Conservation (phyloP, 768 basidiomycete species). For the Tephrocybe rancida region DNA sequence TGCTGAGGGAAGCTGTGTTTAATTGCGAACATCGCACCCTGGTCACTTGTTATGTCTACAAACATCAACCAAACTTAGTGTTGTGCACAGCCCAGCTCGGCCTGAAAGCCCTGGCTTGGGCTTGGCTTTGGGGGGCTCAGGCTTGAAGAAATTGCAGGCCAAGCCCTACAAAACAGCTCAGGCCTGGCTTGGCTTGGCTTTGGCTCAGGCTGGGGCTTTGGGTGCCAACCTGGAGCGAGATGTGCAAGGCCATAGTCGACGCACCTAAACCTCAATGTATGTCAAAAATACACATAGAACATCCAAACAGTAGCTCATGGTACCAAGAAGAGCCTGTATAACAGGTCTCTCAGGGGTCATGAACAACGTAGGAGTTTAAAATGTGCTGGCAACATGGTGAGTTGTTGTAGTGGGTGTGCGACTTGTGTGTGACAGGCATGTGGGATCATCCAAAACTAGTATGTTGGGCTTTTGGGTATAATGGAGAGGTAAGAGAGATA, state of each 20-base stretch:
- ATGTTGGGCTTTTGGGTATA: background rate
- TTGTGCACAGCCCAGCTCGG: slow-evolving; percentile 2
- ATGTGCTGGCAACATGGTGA: background rate
- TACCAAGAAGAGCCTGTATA: background rate
- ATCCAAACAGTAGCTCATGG: background rate
- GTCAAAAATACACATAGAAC: background rate
- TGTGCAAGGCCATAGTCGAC: too few species aligned
- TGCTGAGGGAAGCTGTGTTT: too few species aligned
- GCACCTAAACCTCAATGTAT: too few species aligned
- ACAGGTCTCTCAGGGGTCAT: background rate
- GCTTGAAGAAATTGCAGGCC: background rate
- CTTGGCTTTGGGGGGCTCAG: background rate
- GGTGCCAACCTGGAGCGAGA: too few species aligned
- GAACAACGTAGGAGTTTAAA: background rate
- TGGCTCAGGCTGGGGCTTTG: background rate
- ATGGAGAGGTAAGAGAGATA: background rate
- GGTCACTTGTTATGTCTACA: too few species aligned
- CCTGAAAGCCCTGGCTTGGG: slow-evolving; percentile 1
- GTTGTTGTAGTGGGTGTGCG: background rate
- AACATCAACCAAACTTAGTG: too few species aligned
- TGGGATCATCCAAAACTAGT: too few species aligned
- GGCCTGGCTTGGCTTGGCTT: background rate
- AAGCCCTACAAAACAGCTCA: background rate
- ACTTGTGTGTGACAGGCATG: background rate
- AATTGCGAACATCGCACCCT: too few species aligned